phyloP scores from a whole-genome alignment of 768 basidiomycete genomes.

The Cystofilobasidium bisporidii region DNA sequence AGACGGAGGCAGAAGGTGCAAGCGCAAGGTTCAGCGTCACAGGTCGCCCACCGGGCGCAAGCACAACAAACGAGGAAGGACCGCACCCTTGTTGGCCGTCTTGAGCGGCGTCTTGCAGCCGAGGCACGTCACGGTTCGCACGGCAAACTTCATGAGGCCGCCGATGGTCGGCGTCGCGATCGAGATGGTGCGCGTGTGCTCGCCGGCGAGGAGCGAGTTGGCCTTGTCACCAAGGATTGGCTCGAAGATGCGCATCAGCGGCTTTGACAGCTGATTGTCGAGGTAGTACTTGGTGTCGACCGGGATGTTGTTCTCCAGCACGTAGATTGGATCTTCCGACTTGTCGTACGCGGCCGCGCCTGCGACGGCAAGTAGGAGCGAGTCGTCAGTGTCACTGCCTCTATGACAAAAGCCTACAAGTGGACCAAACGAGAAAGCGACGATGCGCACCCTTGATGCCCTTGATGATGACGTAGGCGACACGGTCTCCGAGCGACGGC shows the following conservation, averaged over 20 bases:
- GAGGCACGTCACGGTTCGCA: constrained; percentile 87
- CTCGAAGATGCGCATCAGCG: constrained; percentile 93
- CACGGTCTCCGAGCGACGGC: constrained; percentile 93
- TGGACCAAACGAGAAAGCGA: too few relatives aligned
- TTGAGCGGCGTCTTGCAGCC: constrained; percentile 87
- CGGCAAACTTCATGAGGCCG: constrained; percentile 97
- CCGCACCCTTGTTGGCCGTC: constrained; percentile 61
- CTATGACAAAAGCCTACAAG: too few relatives aligned
- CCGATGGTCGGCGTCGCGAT: constrained; percentile 95
- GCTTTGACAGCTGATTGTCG: constrained; percentile 95
- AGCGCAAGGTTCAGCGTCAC: background rate
- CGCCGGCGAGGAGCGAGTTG: constrained; percentile 72
- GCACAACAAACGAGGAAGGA: background rate
- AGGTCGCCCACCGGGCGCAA: background rate
- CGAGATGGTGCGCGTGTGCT: constrained; percentile 88
- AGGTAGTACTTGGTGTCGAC: constrained; percentile 98
- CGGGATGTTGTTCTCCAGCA: constrained; percentile 93
- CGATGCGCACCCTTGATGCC: constrained; percentile 65
- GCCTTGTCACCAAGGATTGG: constrained; percentile 93
- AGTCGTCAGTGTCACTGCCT: too few relatives aligned
- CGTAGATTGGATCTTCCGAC: constrained; percentile 94
- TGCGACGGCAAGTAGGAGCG: too few relatives aligned
- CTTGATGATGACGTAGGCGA: constrained; percentile 97
- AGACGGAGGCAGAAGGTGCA: background rate
- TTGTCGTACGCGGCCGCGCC: constrained; percentile 97